phyloP scores from a whole-genome alignment of 2,329 filamentous ascomycete species.

The Ramichloridium luteum region DNA sequence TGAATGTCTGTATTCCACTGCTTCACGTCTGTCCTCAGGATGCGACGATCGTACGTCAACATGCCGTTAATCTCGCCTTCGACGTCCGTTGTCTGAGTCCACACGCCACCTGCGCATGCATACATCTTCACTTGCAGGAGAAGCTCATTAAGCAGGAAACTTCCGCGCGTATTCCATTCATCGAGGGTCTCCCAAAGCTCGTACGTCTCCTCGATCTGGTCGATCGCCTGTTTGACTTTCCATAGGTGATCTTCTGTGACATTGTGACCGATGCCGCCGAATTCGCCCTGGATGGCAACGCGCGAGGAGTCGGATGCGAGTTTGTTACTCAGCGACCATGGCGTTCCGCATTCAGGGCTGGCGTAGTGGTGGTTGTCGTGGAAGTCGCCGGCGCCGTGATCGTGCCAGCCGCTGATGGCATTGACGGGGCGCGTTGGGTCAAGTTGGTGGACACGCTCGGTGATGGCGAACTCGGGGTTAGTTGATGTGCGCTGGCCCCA shows the following conservation, averaged over 20 bases:
- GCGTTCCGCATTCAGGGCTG: slow-evolving; percentile 57
- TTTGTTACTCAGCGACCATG: slow-evolving; percentile 49
- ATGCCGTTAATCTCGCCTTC: slow-evolving; percentile 64
- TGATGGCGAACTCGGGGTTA: slow-evolving; percentile 45
- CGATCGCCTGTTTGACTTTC: slow-evolving; percentile 48
- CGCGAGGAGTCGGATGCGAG: slow-evolving; percentile 45
- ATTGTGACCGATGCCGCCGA: slow-evolving; percentile 56
- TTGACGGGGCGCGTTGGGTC: slow-evolving; percentile 55
- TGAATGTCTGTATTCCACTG: slow-evolving; percentile 52
- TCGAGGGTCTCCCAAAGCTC: slow-evolving; percentile 48
- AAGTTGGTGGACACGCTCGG: slow-evolving; percentile 41
- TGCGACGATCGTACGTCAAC: slow-evolving; percentile 48
- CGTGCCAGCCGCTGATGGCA: slow-evolving; percentile 52
- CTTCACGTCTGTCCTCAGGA: slow-evolving; percentile 36
- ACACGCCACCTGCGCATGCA: slow-evolving; percentile 55
- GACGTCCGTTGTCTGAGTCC: slow-evolving; percentile 66
- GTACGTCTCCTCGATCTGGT: slow-evolving; percentile 55
- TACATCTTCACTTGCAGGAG: slow-evolving; percentile 40
- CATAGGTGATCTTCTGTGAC: slow-evolving; percentile 52
- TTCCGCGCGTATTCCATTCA: slow-evolving; percentile 54
- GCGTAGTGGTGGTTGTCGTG: slow-evolving; percentile 62
- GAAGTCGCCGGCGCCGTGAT: slow-evolving; percentile 57
- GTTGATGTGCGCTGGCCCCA: slow-evolving; percentile 49
- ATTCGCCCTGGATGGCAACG: slow-evolving; percentile 60
- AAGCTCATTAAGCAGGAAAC: slow-evolving; percentile 38